Evolutionary conservation across 2,329 filamentous ascomycete species (phyloP), one percentile per base, ranked within the genome.

Genomic region (Verruconis gallopava): DNA sequence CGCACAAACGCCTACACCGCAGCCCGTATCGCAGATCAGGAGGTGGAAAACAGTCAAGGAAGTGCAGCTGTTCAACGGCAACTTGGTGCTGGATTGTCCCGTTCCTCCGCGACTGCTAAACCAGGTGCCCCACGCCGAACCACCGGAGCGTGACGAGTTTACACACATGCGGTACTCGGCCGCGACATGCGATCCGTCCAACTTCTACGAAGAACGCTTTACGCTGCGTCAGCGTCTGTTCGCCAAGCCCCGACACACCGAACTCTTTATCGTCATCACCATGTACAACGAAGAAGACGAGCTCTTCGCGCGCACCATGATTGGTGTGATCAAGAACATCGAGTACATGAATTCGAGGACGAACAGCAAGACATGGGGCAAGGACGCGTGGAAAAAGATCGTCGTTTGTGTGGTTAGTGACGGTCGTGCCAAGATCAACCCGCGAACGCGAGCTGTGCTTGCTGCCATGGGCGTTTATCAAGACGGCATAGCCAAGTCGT

Each of bases 261-360:
- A 96, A 64, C 69, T 96, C 2, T 95, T 96, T 62, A 94, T 96
- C 53, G 89, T 88, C 22, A 77, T 96, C 42, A 96, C 89, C 44
- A 95, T 95, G 89, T 98, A 98, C 68, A 98, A 98, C 57, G 91
- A 98, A 57, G 89, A 98, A 59, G 91, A 98, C 53, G 79, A 96
- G 50, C 69, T 95, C 46, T 95, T 98, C 57, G 86, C 91, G 18
- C 79, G 91, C 33, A 96, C 91, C 3, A 85, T 98, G 85, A 84
- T 80, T 38, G 91, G 91, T 60, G 86, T 98, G 4, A 89, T 96
- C 70, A 96, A 98, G 67, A 98, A 98, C 60, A 85, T 98, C 51
- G 89, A 95, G 60, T 88, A 89, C 68, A 95, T 98, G 84, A 95
- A 91, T 63, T 85, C 83, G 46, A 77, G 89, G 38, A 85, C 80